These are phyloP conservation scores for Wallacemonas rigidus DNA, from an alignment of 208 protist genomes.

Conservation along the genomic window DNA sequence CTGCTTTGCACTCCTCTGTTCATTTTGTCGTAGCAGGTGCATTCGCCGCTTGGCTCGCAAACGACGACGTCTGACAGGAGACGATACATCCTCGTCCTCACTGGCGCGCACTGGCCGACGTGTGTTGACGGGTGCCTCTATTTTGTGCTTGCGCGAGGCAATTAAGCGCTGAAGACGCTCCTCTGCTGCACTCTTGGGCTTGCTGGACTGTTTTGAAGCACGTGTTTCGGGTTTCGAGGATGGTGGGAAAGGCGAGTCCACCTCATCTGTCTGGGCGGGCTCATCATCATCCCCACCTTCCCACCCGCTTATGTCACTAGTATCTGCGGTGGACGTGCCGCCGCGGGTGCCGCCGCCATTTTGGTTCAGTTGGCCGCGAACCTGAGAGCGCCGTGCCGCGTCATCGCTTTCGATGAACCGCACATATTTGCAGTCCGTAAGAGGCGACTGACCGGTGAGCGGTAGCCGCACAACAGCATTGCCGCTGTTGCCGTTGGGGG, in stretches of 20 bases:
- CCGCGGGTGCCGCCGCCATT: not conserved
- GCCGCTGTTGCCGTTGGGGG: not conserved
- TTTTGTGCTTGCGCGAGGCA: slow-evolving; percentile 34
- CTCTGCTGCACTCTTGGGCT: slow-evolving; percentile 12
- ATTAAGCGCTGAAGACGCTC: slow-evolving; percentile 41
- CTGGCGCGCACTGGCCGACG: slow-evolving; percentile 9
- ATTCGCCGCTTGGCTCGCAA: slow-evolving; percentile 25
- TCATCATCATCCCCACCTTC: slow-evolving; percentile 23
- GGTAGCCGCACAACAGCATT: too few species aligned
- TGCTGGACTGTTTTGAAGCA: slow-evolving; percentile 12
- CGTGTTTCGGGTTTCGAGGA: slow-evolving; percentile 15
- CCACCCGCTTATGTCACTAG: slow-evolving; percentile 25
- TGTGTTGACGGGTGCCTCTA: slow-evolving; percentile 13
- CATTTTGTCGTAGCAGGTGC: slow-evolving; percentile 43
- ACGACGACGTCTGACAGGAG: slow-evolving; percentile 24
- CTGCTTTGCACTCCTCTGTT: slow-evolving; percentile 41
- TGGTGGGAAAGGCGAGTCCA: not conserved
- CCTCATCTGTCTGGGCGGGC: not conserved
- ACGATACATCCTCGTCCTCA: not conserved
- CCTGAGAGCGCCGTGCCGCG: not conserved
- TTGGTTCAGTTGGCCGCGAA: not conserved
- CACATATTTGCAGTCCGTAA: slow-evolving; percentile 27
- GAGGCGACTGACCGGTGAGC: too few species aligned
- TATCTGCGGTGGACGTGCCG: not conserved
- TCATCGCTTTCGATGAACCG: slow-evolving; percentile 32